These are phyloP conservation scores for Carex kokanica DNA, from an alignment of 176 grass and related monocot species.

Conservation along the genomic window DNA sequence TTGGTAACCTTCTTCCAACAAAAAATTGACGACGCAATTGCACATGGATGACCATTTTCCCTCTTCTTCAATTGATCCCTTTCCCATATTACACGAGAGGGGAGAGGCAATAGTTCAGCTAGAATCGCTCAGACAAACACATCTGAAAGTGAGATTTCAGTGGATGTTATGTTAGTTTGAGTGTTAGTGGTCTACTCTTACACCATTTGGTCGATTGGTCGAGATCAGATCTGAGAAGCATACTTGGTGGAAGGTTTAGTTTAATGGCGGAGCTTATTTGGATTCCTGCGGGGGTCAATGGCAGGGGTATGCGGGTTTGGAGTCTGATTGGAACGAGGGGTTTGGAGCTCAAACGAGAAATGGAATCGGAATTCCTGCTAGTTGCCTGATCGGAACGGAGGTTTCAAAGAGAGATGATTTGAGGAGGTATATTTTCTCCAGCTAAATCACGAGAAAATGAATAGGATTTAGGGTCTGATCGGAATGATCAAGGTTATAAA, in stretches of 20 bases:
- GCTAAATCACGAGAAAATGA: too few relatives aligned
- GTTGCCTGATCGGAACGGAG: too few relatives aligned
- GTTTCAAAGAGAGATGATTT: too few relatives aligned
- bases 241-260: neutral
- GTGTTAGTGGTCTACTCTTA: neutral
- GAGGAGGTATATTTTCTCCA: too few relatives aligned
- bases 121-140: neutral
- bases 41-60: conserved; percentile 84
- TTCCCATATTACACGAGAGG: conserved; percentile 16
- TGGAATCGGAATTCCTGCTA: too few relatives aligned
- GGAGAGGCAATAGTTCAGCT: neutral
- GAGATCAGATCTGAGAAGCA: conserved; percentile 12
- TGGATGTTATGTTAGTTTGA: neutral
- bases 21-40: conserved; percentile 96
- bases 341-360: too few relatives aligned
- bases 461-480: too few relatives aligned
- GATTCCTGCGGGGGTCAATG: neutral
- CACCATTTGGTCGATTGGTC: neutral
- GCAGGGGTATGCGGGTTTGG: neutral
- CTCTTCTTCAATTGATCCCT: conserved; percentile 39
- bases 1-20: conserved; percentile 87
- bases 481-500: too few relatives aligned
- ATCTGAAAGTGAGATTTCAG: neutral
- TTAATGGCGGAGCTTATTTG: neutral
- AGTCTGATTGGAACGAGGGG: too few relatives aligned